Percentiles rank a stretch among this genome's conserved stretches.
Conservation (phyloP, 805 yeast genomes). For the Metschnikowia baotianmanensis region DNA sequence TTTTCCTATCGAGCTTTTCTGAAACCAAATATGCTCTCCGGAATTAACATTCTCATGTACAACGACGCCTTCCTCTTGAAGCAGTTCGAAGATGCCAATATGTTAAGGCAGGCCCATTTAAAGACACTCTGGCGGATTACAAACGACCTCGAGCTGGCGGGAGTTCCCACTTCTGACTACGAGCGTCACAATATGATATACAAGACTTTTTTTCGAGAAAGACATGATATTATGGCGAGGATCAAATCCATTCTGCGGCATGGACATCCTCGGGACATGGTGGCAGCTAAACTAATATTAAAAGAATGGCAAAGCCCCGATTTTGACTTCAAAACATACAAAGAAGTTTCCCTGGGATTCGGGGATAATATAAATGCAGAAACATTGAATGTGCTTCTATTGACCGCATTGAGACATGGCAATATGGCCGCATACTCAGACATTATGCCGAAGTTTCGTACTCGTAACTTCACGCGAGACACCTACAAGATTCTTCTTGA, state of each 20-base stretch:
- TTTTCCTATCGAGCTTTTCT: slow-evolving; percentile 25
- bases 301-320: slow-evolving; percentile 3
- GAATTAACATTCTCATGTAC: slow-evolving; percentile 8
- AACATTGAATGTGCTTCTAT: slow-evolving; percentile 26
- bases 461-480: slow-evolving; percentile 8
- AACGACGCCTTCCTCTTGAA: slow-evolving; percentile 5
- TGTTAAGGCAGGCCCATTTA: slow-evolving; percentile 21
- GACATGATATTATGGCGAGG: slow-evolving; percentile 20
- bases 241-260: slow-evolving; percentile 7
- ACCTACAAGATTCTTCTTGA: slow-evolving; percentile 18
- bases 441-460: slow-evolving; percentile 14
- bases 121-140: slow-evolving; percentile 24
- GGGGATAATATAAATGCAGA: slow-evolving; percentile 14
- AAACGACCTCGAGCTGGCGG: slow-evolving; percentile 26
- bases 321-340: slow-evolving; percentile 24
- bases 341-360: slow-evolving; percentile 18
- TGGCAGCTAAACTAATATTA: background rate
- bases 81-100: slow-evolving; percentile 20
- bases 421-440: slow-evolving; percentile 22
- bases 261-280: background rate
- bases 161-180: slow-evolving; percentile 26
- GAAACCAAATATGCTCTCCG: slow-evolving; percentile 24
- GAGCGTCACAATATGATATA: slow-evolving; percentile 32
- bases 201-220: slow-evolving; percentile 33
- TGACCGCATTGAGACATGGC: slow-evolving; percentile 30